Conservation (phyloP, 1,284 basidiomycete species). For the Austroboletus rostrupii region DNA sequence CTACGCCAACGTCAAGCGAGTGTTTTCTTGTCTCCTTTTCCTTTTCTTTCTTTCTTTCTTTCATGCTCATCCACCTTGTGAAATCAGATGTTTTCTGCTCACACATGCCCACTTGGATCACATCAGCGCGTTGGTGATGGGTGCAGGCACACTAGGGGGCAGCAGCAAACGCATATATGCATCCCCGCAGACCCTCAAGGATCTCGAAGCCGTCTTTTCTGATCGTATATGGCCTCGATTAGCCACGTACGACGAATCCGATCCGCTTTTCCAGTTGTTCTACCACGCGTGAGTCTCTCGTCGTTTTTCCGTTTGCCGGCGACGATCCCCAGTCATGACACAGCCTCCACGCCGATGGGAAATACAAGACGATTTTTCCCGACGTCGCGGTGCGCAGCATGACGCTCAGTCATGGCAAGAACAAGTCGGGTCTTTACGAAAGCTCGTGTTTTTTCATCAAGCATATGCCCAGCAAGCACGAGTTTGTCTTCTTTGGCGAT, state of each 20-base stretch:
- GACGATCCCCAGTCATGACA: not conserved
- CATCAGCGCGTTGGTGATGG: constrained; percentile 68
- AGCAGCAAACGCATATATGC: constrained; percentile 64
- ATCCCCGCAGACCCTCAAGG: constrained; percentile 56
- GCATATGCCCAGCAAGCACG: constrained; percentile 50
- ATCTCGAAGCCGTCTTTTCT: constrained; percentile 71
- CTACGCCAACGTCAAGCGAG: constrained; percentile 33
- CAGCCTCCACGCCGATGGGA: constrained; percentile 43
- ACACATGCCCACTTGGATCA: constrained; percentile 85
- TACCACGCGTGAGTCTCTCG: constrained; percentile 52
- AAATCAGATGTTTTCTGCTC: constrained; percentile 59
- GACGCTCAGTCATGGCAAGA: constrained; percentile 68
- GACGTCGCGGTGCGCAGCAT: constrained; percentile 63
- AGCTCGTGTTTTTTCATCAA: constrained; percentile 76
- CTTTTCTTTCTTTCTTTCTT: not conserved
- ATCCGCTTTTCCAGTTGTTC: constrained; percentile 52
- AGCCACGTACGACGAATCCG: constrained; percentile 65
- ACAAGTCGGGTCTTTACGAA: constrained; percentile 50
- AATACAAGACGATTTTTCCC: constrained; percentile 50
- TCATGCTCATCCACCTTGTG: not conserved
- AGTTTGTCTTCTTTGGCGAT: constrained; percentile 84
- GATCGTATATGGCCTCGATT: constrained; percentile 81
- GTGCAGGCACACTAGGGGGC: constrained; percentile 68
- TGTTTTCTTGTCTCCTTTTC: not conserved
- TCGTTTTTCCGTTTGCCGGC: not conserved